Conservation (phyloP, 495 filamentous ascomycete species). For the Xylaria cubensis region DNA sequence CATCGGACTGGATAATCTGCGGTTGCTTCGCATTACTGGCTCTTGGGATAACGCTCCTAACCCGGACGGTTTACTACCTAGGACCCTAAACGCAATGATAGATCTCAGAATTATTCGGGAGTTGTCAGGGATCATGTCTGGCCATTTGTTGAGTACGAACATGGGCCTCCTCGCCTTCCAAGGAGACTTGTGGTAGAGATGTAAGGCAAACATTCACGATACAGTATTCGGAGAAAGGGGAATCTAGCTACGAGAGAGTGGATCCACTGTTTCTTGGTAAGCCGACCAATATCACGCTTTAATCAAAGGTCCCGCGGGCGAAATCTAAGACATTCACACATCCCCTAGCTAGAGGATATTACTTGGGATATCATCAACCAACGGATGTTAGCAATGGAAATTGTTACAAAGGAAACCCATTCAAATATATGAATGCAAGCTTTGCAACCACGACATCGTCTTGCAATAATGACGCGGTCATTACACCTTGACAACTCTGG, state of each 20-base stretch:
- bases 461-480: background rate
- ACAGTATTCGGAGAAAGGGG: background rate
- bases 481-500: background rate
- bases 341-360: background rate
- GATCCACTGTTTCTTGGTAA: background rate
- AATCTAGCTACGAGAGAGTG: background rate
- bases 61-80: background rate
- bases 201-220: background rate
- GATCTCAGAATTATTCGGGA: background rate
- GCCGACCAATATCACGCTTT: background rate
- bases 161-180: constrained; percentile 1
- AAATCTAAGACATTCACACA: background rate
- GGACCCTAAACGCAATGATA: background rate
- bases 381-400: background rate
- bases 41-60: background rate
- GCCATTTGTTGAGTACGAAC: background rate
- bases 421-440: background rate
- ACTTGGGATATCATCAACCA: background rate
- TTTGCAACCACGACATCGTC: background rate
- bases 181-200: background rate
- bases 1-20: background rate
- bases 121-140: background rate
- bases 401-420: background rate
- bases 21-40: background rate
- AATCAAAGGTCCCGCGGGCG: background rate